phyloP scores from a whole-genome alignment of 228 moss, liverwort and hornwort genomes.

The Sphagnum magellanicum region DNA sequence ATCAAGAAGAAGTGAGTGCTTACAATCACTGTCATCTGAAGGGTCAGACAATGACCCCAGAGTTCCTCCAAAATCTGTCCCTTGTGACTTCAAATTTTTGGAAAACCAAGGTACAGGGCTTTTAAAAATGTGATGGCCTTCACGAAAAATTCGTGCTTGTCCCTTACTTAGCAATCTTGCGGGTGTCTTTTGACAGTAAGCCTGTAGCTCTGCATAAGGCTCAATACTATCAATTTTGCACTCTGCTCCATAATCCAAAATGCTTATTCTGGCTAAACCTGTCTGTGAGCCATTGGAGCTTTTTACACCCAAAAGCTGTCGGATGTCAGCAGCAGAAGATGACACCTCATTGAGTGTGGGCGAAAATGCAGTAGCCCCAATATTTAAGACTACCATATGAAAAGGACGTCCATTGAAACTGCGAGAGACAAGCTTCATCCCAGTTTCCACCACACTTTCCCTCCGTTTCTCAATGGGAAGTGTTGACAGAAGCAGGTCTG shows the following conservation, averaged over 20 bases:
- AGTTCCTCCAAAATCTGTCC: background rate
- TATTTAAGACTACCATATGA: slow-evolving; percentile 47
- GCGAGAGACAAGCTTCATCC: slow-evolving; percentile 31
- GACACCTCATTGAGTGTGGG: slow-evolving; percentile 14
- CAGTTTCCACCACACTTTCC: slow-evolving; percentile 31
- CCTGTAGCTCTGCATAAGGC: background rate
- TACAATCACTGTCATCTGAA: slow-evolving; percentile 31
- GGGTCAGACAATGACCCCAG: slow-evolving; percentile 7
- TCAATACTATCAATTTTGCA: background rate
- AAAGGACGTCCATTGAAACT: slow-evolving; percentile 27
- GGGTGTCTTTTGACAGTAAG: background rate
- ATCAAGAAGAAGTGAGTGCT: background rate
- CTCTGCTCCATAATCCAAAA: background rate
- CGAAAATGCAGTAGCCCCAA: slow-evolving; percentile 50
- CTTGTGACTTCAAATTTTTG: background rate
- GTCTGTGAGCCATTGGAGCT: background rate
- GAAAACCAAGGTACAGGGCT: slow-evolving; percentile 2
- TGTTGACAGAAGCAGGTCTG: slow-evolving; percentile 24
- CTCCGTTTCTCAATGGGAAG: slow-evolving; percentile 32
- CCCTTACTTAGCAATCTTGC: slow-evolving; percentile 41
- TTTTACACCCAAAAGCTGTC: slow-evolving; percentile 19
- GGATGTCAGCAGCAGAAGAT: slow-evolving; percentile 27
- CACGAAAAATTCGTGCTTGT: slow-evolving; percentile 43
- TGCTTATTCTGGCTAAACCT: background rate
- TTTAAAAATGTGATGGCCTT: slow-evolving; percentile 11